Conservation (phyloP, 768 basidiomycete genomes). For the Psilocybe cyanescens region DNA sequence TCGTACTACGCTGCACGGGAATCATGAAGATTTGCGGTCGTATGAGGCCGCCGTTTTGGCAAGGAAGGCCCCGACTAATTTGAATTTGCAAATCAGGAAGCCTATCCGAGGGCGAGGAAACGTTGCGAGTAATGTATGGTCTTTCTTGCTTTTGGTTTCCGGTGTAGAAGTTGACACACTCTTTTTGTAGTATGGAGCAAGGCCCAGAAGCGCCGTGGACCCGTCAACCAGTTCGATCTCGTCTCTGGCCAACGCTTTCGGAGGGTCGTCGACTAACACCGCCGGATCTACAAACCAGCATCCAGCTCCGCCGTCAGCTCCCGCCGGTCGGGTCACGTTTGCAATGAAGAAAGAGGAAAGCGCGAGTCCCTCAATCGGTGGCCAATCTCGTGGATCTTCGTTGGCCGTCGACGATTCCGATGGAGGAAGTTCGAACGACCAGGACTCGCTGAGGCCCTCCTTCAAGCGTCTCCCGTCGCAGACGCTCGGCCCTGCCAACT, state of each 20-base stretch:
- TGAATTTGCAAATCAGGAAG: slow-evolving; percentile 57
- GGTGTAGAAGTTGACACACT: background rate
- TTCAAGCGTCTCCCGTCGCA: slow-evolving; percentile 64
- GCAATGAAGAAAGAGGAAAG: slow-evolving; percentile 15
- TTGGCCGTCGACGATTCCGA: slow-evolving; percentile 34
- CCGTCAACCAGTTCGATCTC: slow-evolving; percentile 23
- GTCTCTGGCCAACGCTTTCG: slow-evolving; percentile 46
- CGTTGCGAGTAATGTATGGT: slow-evolving; percentile 5
- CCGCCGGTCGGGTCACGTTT: slow-evolving; percentile 9
- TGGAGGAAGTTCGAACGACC: slow-evolving; percentile 4
- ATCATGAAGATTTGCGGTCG: slow-evolving; percentile 63
- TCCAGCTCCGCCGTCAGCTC: slow-evolving; percentile 1
- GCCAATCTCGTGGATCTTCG: slow-evolving; percentile 20
- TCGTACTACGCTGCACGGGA: slow-evolving; percentile 44
- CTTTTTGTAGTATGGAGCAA: slow-evolving; percentile 12
- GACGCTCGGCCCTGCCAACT: background rate
- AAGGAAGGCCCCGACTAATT: slow-evolving; percentile 59
- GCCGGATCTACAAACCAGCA: background rate
- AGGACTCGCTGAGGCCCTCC: slow-evolving; percentile 48
- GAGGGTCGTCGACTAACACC: slow-evolving; percentile 10
- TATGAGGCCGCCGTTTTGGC: slow-evolving; percentile 82
- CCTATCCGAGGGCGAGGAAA: slow-evolving; percentile 7
- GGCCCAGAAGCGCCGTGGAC: slow-evolving; percentile 28
- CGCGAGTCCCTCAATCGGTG: slow-evolving; percentile 15
- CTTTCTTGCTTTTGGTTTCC: background rate